phyloP scores from a whole-genome alignment of 2,329 filamentous ascomycete genomes.

The Daldinia sp. region DNA sequence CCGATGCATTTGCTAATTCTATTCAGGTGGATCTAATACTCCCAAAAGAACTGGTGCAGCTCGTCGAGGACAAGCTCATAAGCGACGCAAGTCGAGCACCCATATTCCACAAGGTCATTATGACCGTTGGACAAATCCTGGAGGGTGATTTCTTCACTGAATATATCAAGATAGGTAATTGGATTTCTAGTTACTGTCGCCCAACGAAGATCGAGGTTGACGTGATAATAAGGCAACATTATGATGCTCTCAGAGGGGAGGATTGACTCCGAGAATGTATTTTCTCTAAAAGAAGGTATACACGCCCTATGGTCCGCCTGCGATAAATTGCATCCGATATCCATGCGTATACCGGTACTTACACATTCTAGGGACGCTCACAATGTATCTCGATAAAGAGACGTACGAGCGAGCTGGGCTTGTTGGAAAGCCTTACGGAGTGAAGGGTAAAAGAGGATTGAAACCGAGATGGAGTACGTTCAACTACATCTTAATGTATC shows the following conservation, averaged over 20 bases:
- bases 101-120: constrained; percentile 72
- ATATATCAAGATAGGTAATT: constrained; percentile 80
- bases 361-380: constrained; percentile 64
- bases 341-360: not conserved
- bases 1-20: not conserved
- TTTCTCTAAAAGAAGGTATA: constrained; percentile 73
- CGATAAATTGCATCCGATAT: too few relatives aligned
- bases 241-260: constrained; percentile 85
- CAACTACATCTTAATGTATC: not conserved
- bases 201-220: not conserved
- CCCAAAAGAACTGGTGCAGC: constrained; percentile 67
- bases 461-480: constrained; percentile 78
- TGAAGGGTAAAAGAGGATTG: constrained; percentile 64
- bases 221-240: constrained; percentile 68
- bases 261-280: constrained; percentile 74
- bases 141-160: constrained; percentile 80
- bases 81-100: constrained; percentile 46
- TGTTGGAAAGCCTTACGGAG: constrained; percentile 71
- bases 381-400: constrained; percentile 80
- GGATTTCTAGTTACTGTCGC: not conserved
- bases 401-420: constrained; percentile 85
- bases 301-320: not conserved
- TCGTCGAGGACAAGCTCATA: constrained; percentile 62
- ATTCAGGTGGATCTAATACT: constrained; percentile 75
- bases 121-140: constrained; percentile 77